Evolutionary conservation across 306 rosid genomes (phyloP).

Genomic region (Vigna radiata): DNA sequence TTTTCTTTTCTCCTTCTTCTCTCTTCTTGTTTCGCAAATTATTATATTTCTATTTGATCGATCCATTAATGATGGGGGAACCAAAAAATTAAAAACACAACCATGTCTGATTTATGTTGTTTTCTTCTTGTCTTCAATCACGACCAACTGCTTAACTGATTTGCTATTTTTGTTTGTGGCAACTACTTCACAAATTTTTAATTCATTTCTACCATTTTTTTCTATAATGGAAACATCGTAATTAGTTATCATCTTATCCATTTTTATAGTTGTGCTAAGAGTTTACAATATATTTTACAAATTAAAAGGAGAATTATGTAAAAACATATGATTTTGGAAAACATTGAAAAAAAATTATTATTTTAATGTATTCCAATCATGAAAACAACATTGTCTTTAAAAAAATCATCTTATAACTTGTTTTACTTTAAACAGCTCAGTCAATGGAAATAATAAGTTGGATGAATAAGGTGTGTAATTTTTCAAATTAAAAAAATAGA

Average conservation of each 20-base stretch:
- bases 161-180: conserved; percentile 3
- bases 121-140: not conserved
- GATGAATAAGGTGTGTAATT: no score
- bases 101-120: not conserved
- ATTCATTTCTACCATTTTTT: not conserved
- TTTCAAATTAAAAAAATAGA: no score
- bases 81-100: not conserved
- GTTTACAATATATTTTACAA: not conserved
- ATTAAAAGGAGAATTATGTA: not conserved
- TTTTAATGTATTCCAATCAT: no score
- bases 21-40: not conserved
- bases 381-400: no score
- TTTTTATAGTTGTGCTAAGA: not conserved
- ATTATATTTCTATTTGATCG: not conserved
- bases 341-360: no score
- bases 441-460: no score
- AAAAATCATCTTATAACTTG: no score
- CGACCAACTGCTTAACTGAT: conserved; percentile 1
- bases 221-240: conserved; percentile 26
- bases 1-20: not conserved
- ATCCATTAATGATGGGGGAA: not conserved
- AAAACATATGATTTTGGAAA: not conserved
- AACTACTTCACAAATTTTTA: not conserved
- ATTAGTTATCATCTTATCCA: not conserved
- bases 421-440: no score